Conservation (phyloP, 1,284 basidiomycete genomes). For the Rhizoctonia solani region DNA sequence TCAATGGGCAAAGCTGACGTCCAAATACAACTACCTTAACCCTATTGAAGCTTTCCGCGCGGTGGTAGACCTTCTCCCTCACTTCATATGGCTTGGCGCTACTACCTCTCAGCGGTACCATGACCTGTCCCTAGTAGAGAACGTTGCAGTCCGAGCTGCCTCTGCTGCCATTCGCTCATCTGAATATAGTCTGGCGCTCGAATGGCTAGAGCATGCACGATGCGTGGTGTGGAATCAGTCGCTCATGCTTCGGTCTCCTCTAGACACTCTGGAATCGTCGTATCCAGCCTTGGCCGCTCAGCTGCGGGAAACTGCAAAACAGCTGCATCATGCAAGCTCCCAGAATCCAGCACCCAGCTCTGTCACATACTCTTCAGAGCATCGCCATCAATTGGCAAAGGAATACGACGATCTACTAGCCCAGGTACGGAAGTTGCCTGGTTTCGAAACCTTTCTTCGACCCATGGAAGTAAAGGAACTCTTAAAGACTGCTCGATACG, state of each 20-base stretch:
- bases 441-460: too few relatives aligned
- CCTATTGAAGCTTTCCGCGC: neutral
- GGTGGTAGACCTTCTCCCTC: too few relatives aligned
- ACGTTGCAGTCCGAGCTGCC: too few relatives aligned
- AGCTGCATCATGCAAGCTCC: slow-evolving; percentile 11
- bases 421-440: too few relatives aligned
- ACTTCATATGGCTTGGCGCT: neutral
- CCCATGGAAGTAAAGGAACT: too few relatives aligned
- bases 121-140: neutral
- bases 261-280: neutral
- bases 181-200: neutral
- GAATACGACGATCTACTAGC: too few relatives aligned
- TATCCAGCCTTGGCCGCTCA: neutral
- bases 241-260: neutral
- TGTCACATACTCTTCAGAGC: neutral
- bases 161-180: neutral
- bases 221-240: slow-evolving; percentile 1
- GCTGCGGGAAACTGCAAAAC: neutral
- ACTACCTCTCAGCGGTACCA: neutral
- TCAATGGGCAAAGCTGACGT: neutral
- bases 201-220: slow-evolving; percentile 24
- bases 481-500: too few relatives aligned
- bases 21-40: neutral
- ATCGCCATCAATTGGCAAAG: too few relatives aligned
- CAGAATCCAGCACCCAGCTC: too few relatives aligned